These are phyloP conservation scores for Cyclocybe cylindracea DNA, from an alignment of 768 basidiomycete species.

Conservation along the genomic window DNA sequence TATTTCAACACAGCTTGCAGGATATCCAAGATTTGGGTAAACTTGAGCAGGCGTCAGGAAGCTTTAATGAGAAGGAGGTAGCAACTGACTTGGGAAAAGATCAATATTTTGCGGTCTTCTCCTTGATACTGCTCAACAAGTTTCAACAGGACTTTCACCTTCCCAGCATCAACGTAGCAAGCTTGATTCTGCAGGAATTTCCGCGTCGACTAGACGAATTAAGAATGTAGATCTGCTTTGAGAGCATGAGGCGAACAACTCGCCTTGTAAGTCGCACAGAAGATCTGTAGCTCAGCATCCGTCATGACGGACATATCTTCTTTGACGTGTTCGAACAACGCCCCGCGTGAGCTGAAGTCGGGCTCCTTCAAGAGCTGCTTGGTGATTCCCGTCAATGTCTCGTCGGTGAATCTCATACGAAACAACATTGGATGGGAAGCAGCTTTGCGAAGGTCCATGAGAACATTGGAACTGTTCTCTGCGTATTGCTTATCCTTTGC, in stretches of 20 bases:
- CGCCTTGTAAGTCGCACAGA: conserved; percentile 87
- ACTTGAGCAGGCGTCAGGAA: conserved; percentile 45
- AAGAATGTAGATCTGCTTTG: neutral
- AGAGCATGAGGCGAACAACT: conserved; percentile 13
- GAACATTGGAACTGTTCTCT: conserved; percentile 88
- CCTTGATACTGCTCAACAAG: conserved; percentile 68
- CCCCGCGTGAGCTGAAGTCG: conserved; percentile 84
- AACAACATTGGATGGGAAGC: conserved; percentile 97
- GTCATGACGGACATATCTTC: conserved; percentile 99
- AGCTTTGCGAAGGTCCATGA: conserved; percentile 98
- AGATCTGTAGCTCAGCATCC: conserved; percentile 90
- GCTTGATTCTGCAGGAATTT: conserved; percentile 73
- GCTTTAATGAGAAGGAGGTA: neutral
- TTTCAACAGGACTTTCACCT: conserved; percentile 71
- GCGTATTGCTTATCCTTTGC: conserved; percentile 66
- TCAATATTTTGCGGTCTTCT: conserved; percentile 79
- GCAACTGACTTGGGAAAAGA: conserved; percentile 86
- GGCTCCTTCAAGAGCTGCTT: conserved; percentile 87
- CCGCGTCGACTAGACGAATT: conserved; percentile 54
- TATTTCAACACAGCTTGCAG: conserved; percentile 80
- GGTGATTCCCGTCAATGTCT: conserved; percentile 70
- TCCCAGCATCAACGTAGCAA: conserved; percentile 87
- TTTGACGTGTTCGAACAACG: conserved; percentile 81
- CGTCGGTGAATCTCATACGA: conserved; percentile 80
- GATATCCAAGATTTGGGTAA: conserved; percentile 95